These are phyloP conservation scores for Salix caprea DNA, from an alignment of 345 rosid species.

Conservation along the genomic window DNA sequence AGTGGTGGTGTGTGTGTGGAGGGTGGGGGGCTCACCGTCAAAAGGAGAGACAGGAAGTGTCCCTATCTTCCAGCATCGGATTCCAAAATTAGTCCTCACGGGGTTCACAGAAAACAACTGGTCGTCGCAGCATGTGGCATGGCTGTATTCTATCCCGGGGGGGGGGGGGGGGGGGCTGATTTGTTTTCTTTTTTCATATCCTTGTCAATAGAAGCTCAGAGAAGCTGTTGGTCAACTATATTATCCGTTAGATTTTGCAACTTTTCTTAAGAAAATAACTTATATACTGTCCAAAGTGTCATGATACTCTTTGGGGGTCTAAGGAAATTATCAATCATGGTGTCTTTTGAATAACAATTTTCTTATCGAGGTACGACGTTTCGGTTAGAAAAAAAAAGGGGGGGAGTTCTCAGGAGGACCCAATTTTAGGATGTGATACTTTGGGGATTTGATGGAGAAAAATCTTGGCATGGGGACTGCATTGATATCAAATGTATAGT, in stretches of 20 bases:
- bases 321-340: constrained; percentile 8
- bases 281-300: not conserved
- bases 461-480: too few species aligned
- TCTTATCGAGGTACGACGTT: too few species aligned
- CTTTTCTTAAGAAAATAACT: not conserved
- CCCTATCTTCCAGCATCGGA: constrained; percentile 16
- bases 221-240: not conserved
- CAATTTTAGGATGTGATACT: not conserved
- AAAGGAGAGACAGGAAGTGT: not conserved
- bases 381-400: too few species aligned
- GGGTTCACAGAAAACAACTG: constrained; percentile 20
- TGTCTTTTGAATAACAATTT: not conserved
- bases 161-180: not conserved
- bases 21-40: not conserved
- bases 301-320: not conserved
- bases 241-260: not conserved
- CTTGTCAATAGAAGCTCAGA: not conserved
- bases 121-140: constrained; percentile 8
- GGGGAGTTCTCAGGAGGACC: too few species aligned
- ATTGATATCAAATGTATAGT: too few species aligned
- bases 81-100: constrained; percentile 17
- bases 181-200: not conserved
- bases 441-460: not conserved
- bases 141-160: not conserved
- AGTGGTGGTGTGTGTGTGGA: too few species aligned